Conservation (phyloP, 2,329 filamentous ascomycete species). For the Fusarium hostae region DNA sequence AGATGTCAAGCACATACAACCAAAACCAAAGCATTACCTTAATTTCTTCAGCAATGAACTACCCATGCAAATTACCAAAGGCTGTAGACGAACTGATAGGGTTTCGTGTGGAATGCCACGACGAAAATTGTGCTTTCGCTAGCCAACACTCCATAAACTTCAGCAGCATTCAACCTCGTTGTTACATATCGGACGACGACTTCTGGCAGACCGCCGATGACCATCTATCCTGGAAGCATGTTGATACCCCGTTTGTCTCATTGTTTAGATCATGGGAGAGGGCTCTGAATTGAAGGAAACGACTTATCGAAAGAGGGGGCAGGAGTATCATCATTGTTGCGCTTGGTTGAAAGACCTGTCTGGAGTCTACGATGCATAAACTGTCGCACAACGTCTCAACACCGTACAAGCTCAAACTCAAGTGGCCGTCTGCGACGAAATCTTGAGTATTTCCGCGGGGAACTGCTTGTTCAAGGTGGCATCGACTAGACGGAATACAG, state of each 20-base stretch:
- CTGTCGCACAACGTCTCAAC: background rate
- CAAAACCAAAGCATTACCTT: background rate
- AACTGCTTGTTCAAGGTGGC: background rate
- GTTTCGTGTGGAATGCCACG: background rate
- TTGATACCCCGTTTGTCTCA: background rate
- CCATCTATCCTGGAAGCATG: background rate
- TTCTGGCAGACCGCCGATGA: background rate
- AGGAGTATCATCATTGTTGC: background rate
- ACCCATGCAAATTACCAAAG: background rate
- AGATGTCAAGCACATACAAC: background rate
- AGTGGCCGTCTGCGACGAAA: fast-evolving
- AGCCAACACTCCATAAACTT: background rate
- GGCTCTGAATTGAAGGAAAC: background rate
- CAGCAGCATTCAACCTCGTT: background rate
- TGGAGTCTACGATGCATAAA: background rate
- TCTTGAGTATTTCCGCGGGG: fast-evolving
- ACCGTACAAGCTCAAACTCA: fast-evolving
- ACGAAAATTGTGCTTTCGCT: background rate
- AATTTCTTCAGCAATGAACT: background rate
- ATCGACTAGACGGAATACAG: background rate
- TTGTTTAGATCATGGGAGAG: background rate
- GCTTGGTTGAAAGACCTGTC: background rate
- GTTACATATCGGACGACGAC: too few relatives aligned
- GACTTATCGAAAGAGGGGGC: background rate
- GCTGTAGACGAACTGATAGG: background rate